phyloP scores from a whole-genome alignment of 257 asterid species.

The Petrea volubilis region DNA sequence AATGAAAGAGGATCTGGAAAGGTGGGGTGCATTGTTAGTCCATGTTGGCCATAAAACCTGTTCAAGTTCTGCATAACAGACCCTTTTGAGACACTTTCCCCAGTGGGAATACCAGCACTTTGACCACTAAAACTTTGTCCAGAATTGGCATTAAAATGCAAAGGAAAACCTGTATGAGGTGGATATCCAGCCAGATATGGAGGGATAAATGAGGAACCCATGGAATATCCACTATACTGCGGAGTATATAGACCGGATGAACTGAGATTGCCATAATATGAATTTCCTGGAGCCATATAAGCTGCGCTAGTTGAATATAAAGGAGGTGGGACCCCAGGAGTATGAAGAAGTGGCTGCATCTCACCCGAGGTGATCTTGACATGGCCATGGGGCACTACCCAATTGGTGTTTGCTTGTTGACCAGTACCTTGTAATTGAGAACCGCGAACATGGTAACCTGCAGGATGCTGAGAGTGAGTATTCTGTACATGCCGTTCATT shows the following conservation, averaged over 20 bases:
- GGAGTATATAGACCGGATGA: constrained; percentile 66
- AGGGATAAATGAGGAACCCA: constrained; percentile 62
- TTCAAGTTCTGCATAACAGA: constrained; percentile 50
- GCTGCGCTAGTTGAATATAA: constrained; percentile 71
- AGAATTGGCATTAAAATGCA: constrained; percentile 52
- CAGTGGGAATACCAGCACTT: constrained; percentile 44
- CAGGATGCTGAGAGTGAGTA: constrained; percentile 43
- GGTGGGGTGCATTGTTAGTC: constrained; percentile 57
- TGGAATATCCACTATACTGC: constrained; percentile 68
- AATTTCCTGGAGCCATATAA: constrained; percentile 65
- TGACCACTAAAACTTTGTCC: constrained; percentile 66
- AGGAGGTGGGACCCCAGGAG: constrained; percentile 61
- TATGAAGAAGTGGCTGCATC: constrained; percentile 47
- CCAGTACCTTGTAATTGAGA: constrained; percentile 45
- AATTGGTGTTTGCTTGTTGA: constrained; percentile 36
- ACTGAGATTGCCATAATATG: constrained; percentile 47
- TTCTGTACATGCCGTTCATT: constrained; percentile 41
- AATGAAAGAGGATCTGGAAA: constrained; percentile 64
- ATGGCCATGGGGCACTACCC: constrained; percentile 32
- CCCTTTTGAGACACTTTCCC: constrained; percentile 49
- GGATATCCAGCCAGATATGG: constrained; percentile 67
- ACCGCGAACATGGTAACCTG: constrained; percentile 45
- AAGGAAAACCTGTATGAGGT: constrained; percentile 52
- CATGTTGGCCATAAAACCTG: constrained; percentile 68
- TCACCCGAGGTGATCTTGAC: constrained; percentile 43